Evolutionary conservation across 148 eudicot genomes (phyloP).

Genomic region (Pouteria glomerata): DNA sequence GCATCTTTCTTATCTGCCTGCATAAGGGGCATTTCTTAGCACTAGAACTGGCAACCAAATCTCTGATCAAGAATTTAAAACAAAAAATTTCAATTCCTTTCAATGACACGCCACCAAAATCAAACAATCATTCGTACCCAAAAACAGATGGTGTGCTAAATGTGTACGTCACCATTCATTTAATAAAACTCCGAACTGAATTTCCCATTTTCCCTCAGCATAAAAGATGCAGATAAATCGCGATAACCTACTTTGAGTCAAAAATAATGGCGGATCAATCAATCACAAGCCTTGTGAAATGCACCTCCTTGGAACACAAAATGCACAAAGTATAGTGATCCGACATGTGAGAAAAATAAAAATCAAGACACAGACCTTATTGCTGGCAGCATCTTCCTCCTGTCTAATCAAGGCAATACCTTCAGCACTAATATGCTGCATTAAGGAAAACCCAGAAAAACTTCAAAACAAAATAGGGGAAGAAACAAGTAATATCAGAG

Average conservation of each 20-base stretch:
- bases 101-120: no score
- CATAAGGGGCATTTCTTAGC: not conserved
- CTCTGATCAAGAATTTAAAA: no score
- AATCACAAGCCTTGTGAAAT: not conserved
- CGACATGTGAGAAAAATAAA: not conserved
- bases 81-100: no score
- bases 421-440: slow-evolving; percentile 72
- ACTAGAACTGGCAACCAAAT: slow-evolving; percentile 1
- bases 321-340: not conserved
- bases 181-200: no score
- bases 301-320: not conserved
- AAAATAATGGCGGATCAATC: not conserved
- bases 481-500: slow-evolving; percentile 1
- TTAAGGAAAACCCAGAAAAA: not conserved
- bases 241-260: not conserved
- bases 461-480: not conserved
- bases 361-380: slow-evolving; percentile 34
- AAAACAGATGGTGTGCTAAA: no score
- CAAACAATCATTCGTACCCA: no score
- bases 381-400: slow-evolving; percentile 81
- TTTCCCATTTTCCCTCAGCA: no score
- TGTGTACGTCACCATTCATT: no score
- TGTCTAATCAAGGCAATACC: slow-evolving; percentile 70
- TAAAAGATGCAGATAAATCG: not conserved
- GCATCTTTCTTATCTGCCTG: slow-evolving; percentile 65